phyloP scores from a whole-genome alignment of 2,329 filamentous ascomycete species.

The Magnaporthiopsis incrustans region DNA sequence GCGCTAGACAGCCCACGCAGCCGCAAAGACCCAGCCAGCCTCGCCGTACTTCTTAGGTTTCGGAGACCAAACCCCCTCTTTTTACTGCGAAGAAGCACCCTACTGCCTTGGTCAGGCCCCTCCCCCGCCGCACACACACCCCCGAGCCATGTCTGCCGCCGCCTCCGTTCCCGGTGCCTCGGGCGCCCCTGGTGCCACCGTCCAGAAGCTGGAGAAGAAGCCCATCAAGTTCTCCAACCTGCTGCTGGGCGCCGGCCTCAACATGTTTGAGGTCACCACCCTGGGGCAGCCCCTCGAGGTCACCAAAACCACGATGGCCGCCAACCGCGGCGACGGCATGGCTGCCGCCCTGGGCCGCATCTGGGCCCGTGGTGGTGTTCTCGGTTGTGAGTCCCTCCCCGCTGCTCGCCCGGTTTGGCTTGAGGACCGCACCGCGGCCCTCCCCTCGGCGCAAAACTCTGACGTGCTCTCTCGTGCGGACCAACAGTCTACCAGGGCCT shows the following conservation, averaged over 20 bases:
- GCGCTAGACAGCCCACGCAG: background rate
- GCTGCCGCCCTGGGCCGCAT: conserved; percentile 72
- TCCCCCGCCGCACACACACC: conserved; percentile 30
- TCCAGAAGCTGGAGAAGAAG: conserved; percentile 81
- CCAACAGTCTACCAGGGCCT: conserved; percentile 94
- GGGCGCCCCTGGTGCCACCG: conserved; percentile 34
- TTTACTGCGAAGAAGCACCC: conserved; percentile 70
- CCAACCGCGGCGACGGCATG: conserved; percentile 87
- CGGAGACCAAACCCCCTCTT: background rate
- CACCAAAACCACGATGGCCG: conserved; percentile 99
- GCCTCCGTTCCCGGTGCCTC: conserved; percentile 42
- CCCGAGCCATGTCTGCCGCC: conserved; percentile 54
- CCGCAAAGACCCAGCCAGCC: background rate
- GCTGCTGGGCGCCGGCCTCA: conserved; percentile 86
- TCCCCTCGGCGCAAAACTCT: background rate
- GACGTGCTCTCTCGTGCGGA: background rate
- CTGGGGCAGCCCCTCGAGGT: conserved; percentile 84
- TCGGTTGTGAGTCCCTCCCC: conserved; percentile 69
- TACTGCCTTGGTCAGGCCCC: conserved; percentile 98
- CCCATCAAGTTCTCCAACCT: conserved; percentile 99
- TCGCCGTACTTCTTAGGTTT: background rate
- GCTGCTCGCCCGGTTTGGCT: background rate
- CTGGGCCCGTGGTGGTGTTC: conserved; percentile 86
- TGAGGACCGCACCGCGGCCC: background rate
- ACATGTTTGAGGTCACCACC: conserved; percentile 80